phyloP scores from a whole-genome alignment of 176 grass and related monocot species.

The Eleusine coracana region DNA sequence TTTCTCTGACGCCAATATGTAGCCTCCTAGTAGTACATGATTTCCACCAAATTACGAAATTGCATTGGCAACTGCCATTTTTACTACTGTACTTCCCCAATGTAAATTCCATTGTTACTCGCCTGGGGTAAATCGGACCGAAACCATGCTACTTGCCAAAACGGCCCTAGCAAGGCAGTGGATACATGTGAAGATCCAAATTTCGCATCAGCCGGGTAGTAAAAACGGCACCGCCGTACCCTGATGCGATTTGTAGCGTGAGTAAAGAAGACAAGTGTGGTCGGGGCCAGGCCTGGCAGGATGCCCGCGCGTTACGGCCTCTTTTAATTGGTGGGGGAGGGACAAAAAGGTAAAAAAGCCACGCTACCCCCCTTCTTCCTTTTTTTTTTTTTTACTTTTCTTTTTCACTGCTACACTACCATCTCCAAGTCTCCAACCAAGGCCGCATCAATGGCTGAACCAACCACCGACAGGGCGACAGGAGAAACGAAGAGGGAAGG shows the following conservation, averaged over 20 bases:
- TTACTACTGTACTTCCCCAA: too few species aligned
- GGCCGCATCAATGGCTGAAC: neutral
- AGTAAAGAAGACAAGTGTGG: conserved; percentile 27
- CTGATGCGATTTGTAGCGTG: neutral
- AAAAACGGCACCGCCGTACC: neutral
- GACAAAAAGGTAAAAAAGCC: conserved; percentile 23
- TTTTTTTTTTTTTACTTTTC: neutral
- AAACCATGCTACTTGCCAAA: neutral
- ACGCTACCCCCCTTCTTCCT: neutral
- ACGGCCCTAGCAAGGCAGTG: neutral
- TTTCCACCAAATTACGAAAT: neutral
- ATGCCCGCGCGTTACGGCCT: conserved; percentile 37
- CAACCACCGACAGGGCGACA: conserved; percentile 21
- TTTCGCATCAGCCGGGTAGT: neutral
- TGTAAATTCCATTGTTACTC: neutral
- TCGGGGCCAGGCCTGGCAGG: conserved; percentile 35
- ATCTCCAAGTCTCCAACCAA: neutral
- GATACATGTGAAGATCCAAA: neutral
- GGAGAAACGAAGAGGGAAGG: too few species aligned
- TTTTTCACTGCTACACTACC: neutral
- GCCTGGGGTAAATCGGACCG: neutral
- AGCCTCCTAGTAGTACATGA: too few species aligned
- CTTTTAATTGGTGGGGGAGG: conserved; percentile 18
- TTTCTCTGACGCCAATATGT: too few species aligned
- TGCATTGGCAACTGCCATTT: neutral